Percentiles rank a stretch among this genome's conserved stretches.
Evolutionary conservation across 2,329 filamentous ascomycete genomes (phyloP).

Genomic region (Arthrobotrys entomopaga): DNA sequence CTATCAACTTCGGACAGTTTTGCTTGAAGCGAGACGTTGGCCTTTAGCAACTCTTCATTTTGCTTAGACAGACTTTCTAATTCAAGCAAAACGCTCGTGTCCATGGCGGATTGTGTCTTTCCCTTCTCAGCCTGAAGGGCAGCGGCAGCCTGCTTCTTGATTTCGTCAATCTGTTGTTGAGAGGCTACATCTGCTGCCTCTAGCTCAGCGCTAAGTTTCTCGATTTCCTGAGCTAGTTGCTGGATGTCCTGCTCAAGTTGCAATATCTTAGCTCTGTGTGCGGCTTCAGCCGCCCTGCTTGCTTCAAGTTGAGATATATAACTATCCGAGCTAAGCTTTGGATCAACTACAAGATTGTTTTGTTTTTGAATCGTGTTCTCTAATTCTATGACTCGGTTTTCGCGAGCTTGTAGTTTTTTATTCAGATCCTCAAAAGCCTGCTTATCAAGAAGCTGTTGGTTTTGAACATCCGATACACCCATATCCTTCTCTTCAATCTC

Average conservation of each 20-base stretch:
- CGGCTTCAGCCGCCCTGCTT: conserved; percentile 7
- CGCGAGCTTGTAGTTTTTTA: conserved; percentile 12
- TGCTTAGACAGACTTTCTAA: conserved; percentile 62
- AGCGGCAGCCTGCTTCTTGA: conserved; percentile 52
- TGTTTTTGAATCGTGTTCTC: conserved; percentile 53
- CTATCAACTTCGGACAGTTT: conserved; percentile 20
- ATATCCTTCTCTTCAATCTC: conserved; percentile 22
- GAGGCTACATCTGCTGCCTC: conserved; percentile 38
- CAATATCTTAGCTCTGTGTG: conserved; percentile 6
- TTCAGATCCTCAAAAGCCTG: conserved; percentile 19
- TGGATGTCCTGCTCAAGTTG: conserved; percentile 60
- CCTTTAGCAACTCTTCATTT: conserved; percentile 57
- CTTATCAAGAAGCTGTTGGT: not conserved
- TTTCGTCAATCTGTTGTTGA: conserved; percentile 49
- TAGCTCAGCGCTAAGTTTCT: conserved; percentile 17
- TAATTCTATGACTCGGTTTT: conserved; percentile 14
- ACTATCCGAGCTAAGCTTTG: not conserved
- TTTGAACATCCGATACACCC: conserved; percentile 7
- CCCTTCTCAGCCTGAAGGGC: conserved; percentile 62
- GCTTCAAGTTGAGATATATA: conserved; percentile 24
- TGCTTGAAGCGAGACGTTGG: conserved; percentile 32
- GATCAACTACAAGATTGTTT: conserved; percentile 54
- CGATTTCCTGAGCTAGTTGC: conserved; percentile 38
- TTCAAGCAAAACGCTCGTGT: conserved; percentile 60
- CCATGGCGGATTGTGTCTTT: conserved; percentile 57